phyloP scores from a whole-genome alignment of 192 early-diverging fungal genomes.

The Backusella liffmaniae region DNA sequence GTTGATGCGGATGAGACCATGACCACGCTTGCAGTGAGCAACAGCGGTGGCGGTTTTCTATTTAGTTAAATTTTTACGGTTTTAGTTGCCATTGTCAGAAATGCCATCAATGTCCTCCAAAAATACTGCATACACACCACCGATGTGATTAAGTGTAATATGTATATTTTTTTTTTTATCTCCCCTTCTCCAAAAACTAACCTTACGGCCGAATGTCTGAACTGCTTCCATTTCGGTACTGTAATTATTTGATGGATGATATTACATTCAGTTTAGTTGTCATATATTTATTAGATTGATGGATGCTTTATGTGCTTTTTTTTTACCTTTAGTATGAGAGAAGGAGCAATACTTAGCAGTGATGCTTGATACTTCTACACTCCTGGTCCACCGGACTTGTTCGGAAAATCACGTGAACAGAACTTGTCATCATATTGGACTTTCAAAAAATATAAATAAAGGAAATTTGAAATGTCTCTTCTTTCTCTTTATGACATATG shows the following conservation, averaged over 20 bases:
- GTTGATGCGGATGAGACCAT: constrained; percentile 97
- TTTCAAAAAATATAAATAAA: neutral
- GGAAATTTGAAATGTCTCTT: neutral
- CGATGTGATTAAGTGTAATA: neutral
- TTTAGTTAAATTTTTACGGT: neutral
- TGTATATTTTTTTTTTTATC: neutral
- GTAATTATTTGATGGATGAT: neutral
- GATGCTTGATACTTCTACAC: constrained; percentile 1
- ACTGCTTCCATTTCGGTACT: constrained; percentile 58
- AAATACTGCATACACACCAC: neutral
- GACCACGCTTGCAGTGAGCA: constrained; percentile 98
- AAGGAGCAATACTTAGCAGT: neutral
- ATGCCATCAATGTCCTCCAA: neutral
- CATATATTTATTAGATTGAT: neutral
- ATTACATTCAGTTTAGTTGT: neutral
- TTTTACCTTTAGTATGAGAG: constrained; percentile 8
- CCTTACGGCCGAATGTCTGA: constrained; percentile 79
- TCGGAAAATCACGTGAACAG: neutral
- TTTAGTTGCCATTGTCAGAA: neutral
- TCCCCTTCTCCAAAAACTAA: constrained; percentile 30
- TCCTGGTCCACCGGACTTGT: neutral
- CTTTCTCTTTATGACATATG: neutral
- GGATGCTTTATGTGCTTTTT: constrained; percentile 4
- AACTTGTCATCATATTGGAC: neutral
- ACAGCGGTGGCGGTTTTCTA: constrained; percentile 99